Evolutionary conservation across 257 asterid genomes (phyloP).

Genomic region (Gentiana dahurica): DNA sequence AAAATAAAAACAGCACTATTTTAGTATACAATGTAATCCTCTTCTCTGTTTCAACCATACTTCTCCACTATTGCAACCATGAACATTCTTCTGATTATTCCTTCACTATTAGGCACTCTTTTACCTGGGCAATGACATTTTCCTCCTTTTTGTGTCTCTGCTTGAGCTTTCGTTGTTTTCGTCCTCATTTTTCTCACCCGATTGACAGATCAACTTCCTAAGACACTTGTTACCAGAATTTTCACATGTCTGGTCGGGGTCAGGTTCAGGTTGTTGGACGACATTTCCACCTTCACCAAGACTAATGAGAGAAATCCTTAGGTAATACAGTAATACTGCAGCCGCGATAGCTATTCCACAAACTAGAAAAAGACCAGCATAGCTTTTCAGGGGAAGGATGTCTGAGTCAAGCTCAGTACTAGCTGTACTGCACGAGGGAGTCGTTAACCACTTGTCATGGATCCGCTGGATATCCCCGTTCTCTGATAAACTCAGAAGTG

Average conservation of each 20-base stretch:
- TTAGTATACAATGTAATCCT: too few relatives aligned
- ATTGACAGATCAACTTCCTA: constrained; percentile 40
- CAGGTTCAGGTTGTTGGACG: background rate
- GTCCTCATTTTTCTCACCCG: constrained; percentile 22
- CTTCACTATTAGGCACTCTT: too few relatives aligned
- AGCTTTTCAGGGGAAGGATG: constrained; percentile 44
- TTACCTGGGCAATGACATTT: constrained; percentile 10
- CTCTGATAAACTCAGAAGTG: constrained; percentile 67
- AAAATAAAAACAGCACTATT: too few relatives aligned
- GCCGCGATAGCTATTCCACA: constrained; percentile 52
- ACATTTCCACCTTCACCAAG: constrained; percentile 24
- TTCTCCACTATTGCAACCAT: too few relatives aligned
- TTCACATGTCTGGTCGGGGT: constrained; percentile 15
- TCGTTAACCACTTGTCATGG: constrained; percentile 82
- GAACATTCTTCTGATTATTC: too few relatives aligned
- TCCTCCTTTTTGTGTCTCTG: constrained; percentile 51
- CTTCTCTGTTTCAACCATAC: too few relatives aligned
- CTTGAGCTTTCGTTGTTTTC: constrained; percentile 49
- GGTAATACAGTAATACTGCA: constrained; percentile 54
- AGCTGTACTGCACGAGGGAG: constrained; percentile 24
- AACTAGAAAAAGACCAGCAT: constrained; percentile 33
- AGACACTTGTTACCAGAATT: constrained; percentile 41
- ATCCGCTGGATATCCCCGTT: constrained; percentile 91
- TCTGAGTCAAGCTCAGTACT: constrained; percentile 27
- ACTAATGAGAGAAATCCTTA: constrained; percentile 30